Evolutionary conservation across 2,329 filamentous ascomycete genomes (phyloP).

Genomic region (Aspergillus transmontanensis): DNA sequence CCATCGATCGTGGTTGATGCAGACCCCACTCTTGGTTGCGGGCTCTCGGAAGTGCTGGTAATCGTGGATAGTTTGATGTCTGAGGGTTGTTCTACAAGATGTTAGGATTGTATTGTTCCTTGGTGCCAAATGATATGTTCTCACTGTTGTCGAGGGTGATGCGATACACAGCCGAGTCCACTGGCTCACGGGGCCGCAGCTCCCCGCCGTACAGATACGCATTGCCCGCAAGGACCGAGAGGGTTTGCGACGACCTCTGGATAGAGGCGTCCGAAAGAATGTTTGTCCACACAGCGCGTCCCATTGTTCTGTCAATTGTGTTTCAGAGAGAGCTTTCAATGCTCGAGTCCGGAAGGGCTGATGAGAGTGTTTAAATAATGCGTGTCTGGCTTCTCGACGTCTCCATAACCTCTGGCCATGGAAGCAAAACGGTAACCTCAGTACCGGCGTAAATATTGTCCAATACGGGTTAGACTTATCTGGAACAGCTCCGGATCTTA

Average conservation of each 20-base stretch:
- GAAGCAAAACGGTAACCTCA: not conserved
- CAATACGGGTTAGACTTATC: too few species aligned
- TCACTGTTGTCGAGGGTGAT: conserved; percentile 52
- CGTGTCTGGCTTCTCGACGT: too few species aligned
- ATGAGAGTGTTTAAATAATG: too few species aligned
- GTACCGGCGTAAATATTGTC: not conserved
- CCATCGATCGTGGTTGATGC: conserved; percentile 68
- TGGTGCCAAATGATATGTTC: not conserved
- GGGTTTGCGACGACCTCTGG: conserved; percentile 70
- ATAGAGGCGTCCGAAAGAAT: conserved; percentile 26
- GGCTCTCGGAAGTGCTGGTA: conserved; percentile 32
- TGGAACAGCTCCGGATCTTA: too few species aligned
- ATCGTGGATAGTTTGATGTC: conserved; percentile 32
- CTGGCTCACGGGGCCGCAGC: conserved; percentile 63
- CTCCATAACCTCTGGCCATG: too few species aligned
- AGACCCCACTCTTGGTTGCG: conserved; percentile 71
- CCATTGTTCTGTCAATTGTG: conserved; percentile 8
- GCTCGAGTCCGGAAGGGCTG: too few species aligned
- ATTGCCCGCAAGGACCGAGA: conserved; percentile 62
- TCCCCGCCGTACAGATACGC: conserved; percentile 80
- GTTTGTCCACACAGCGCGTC: conserved; percentile 24
- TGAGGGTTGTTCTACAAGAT: not conserved
- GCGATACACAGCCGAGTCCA: conserved; percentile 73
- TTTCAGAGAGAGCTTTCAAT: too few species aligned
- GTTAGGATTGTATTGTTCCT: not conserved